phyloP scores from a whole-genome alignment of 768 basidiomycete genomes.

The Termitomyces titanicus region DNA sequence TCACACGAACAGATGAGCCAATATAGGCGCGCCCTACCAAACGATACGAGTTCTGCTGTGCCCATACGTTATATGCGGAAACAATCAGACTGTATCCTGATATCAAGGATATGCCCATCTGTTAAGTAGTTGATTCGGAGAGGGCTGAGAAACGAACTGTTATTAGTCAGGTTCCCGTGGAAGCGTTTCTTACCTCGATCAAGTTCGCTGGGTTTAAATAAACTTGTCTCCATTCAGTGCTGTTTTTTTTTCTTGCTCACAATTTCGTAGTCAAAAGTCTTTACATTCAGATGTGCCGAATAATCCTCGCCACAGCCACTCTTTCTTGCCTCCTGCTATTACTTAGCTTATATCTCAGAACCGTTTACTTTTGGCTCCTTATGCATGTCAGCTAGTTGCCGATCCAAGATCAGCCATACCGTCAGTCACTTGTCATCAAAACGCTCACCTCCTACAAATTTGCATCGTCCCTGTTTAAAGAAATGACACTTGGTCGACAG shows the following conservation, averaged over 20 bases:
- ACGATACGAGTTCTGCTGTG: conserved; percentile 8
- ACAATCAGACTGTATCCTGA: conserved; percentile 10
- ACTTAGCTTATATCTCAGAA: conserved; percentile 10
- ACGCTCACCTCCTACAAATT: conserved; percentile 54
- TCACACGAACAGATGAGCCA: conserved; percentile 35
- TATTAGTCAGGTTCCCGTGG: conserved; percentile 29
- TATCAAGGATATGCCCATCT: conserved; percentile 13
- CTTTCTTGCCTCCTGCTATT: not conserved
- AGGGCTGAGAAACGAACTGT: not conserved
- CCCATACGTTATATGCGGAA: conserved; percentile 6
- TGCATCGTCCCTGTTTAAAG: conserved; percentile 55
- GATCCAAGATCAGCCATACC: conserved; percentile 17
- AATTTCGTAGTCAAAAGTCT: no score
- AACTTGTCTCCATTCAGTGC: not conserved
- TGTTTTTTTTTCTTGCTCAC: not conserved
- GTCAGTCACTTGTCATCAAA: conserved; percentile 1
- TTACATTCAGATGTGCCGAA: not conserved
- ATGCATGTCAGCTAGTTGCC: conserved; percentile 37
- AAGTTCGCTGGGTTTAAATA: conserved; percentile 27
- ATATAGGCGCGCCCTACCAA: conserved; percentile 7
- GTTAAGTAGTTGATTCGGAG: conserved; percentile 6
- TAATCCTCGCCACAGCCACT: not conserved
- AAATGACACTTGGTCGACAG: conserved; percentile 38
- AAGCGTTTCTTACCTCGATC: conserved; percentile 25
- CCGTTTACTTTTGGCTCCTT: conserved; percentile 26